Evolutionary conservation across 768 basidiomycete species (phyloP).

Genomic region (Leucogyrophana mollusca): DNA sequence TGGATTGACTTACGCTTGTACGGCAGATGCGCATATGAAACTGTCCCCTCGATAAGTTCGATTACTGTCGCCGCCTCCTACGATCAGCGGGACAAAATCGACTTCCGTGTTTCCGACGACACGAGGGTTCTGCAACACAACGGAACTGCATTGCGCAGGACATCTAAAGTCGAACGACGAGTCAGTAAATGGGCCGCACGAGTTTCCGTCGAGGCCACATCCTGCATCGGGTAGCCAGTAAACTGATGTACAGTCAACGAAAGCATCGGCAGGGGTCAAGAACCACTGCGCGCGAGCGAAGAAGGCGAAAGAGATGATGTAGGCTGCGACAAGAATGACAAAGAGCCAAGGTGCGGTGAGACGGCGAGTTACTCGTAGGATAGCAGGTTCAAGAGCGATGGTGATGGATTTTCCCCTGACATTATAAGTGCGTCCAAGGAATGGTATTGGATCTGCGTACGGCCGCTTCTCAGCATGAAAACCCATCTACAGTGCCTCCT

Average conservation of each 20-base stretch:
- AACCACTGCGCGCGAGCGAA: conserved; percentile 73
- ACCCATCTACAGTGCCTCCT: background rate
- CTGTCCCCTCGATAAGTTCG: conserved; percentile 79
- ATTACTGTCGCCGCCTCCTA: conserved; percentile 79
- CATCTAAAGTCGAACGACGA: conserved; percentile 74
- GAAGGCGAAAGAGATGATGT: conserved; percentile 73
- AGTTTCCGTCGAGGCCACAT: conserved; percentile 70
- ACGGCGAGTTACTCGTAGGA: conserved; percentile 49
- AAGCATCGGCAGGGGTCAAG: conserved; percentile 60
- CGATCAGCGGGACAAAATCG: conserved; percentile 70
- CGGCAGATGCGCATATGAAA: conserved; percentile 82
- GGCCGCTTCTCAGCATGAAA: conserved; percentile 1
- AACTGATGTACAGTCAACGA: conserved; percentile 64
- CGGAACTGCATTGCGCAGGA: conserved; percentile 65
- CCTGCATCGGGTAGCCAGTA: conserved; percentile 70
- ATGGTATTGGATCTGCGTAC: conserved; percentile 49
- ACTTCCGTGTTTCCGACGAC: conserved; percentile 67
- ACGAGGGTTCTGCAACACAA: conserved; percentile 70
- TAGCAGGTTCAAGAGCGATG: conserved; percentile 53
- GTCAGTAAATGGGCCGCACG: conserved; percentile 64
- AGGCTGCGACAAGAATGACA: conserved; percentile 51
- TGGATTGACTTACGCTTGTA: conserved; percentile 62
- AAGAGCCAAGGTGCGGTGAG: conserved; percentile 56
- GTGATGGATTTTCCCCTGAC: conserved; percentile 35
- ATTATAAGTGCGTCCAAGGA: conserved; percentile 49